Evolutionary conservation across 768 basidiomycete species (phyloP), one percentile per base, ranked within the genome.

Genomic region (Lactifluus pinguis): DNA sequence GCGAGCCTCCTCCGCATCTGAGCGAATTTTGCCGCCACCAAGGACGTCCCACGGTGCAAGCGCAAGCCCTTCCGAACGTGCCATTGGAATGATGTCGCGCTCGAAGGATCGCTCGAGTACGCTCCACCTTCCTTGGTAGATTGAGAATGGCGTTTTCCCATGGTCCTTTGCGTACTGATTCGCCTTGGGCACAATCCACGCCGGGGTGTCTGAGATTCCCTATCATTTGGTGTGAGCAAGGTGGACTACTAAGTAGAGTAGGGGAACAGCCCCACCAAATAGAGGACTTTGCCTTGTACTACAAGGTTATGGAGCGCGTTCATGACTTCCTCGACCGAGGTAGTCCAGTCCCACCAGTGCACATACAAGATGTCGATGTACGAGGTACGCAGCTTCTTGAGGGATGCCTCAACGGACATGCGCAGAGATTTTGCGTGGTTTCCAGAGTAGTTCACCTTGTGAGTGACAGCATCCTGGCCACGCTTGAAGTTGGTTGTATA

Each of bases 301-400:
- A 80, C 76, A 21, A 79, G 60, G 49, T 73, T 69, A 66, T 80
- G 75, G 11, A 80, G 68, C 19, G 62, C 50, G 29, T 72, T 58
- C 49, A 58, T 58, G 4, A 58, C 44, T 41, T 58, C 57, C 32
- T 58, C 57, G 6, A 58, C 71, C 11, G 72, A 73, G 6, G 77
- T 77, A 9, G 74, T 69, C 60, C 72, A 78, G 60, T 80, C 79
- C 80, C 77, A 76, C 73, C 75, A 80, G 65, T 83, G 82, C 6
- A 83, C 65, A 61, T 84, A 83, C 34, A 83, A 68, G 52, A 84
- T 75, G 64, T 84, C 82, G 65, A 84, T 76, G 65, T 80, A 86
- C n/a, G 77, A 72, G 0, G 83, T 85, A 48, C 81, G 71, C 19
- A 87, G 74, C 61, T 83, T 84, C 62, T 73, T 73, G 56, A 80